Base-by-base conservation (phyloP, 768 basidiomycete genomes). In the Gloeostereum incarnatum region DNA sequence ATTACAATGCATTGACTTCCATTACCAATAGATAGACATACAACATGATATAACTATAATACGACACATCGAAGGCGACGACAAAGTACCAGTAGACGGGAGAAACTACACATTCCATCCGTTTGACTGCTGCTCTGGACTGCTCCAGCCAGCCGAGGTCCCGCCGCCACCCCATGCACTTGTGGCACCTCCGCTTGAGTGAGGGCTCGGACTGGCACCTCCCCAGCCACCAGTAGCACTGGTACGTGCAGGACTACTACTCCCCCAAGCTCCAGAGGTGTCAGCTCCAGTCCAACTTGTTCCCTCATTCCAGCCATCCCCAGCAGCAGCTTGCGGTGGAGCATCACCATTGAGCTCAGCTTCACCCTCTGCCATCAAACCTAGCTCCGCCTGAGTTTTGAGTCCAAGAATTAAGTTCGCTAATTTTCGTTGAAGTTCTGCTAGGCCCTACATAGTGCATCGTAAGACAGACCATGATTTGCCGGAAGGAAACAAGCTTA, bases 351-450 rank as follows among this genome's bases (percentile, higher is more conserved):
- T 61, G 14, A 50, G 19, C 23, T 49, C 50, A 38, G 55, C 59
- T 19, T 68, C 63, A 36, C 61, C 64, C 41, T 58, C 63, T 1
- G 65, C 51, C 11, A 75, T 56, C 41, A 66, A 59, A 41, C 80
- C 79, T 25, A 72, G 54, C 29, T 84, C 78, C 10, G 73, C 67
- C 41, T 68, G 69, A 9, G 66, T 63, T 55, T 88, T 86, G 9
- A 89, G 66, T 7, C 78, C 82, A 31, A 86, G 69, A 36, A 86
- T 80, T 38, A 90, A 66, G 46, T 81, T 85, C 2, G 82, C 87
- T 20, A 90, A 63, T 53, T 90, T 90, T 26, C 73, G 75, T 54
- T 87, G 85, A 9, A 90, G 68, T 56, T 86, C 82, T 23, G 73
- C 68, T 16, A 90, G 68, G 33, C 87, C 87, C 81, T 89, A 47